Evolutionary conservation across 805 yeast genomes (phyloP).

Genomic region (Teunomyces atbi): DNA sequence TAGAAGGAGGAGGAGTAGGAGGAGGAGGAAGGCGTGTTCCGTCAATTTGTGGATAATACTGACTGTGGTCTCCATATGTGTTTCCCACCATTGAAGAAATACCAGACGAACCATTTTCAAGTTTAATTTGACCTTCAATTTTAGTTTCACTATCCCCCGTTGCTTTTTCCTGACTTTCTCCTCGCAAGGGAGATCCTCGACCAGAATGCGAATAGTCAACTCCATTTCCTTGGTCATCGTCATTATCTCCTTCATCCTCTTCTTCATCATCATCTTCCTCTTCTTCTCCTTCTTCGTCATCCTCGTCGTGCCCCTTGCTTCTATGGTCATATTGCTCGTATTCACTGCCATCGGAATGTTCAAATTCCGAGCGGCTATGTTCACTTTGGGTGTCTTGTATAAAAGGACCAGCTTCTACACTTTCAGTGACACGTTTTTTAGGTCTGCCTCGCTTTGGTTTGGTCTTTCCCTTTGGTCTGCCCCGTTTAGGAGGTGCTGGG

Average conservation of each 20-base stretch:
- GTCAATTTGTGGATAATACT: not conserved
- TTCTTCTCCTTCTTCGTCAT: constrained; percentile 1
- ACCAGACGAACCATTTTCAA: not conserved
- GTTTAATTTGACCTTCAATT: too few relatives aligned
- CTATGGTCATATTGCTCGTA: constrained; percentile 10
- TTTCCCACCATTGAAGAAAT: not conserved
- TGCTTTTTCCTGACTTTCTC: not conserved
- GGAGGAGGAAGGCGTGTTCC: not conserved
- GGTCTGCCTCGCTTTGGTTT: constrained; percentile 3
- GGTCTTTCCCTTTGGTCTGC: constrained; percentile 2
- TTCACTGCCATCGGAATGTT: constrained; percentile 5
- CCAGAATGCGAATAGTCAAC: not conserved
- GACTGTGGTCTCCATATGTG: not conserved
- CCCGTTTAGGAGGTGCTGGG: not conserved
- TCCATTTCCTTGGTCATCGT: not conserved
- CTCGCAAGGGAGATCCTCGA: not conserved
- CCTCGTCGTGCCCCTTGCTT: constrained; percentile 8
- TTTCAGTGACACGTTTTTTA: constrained; percentile 6
- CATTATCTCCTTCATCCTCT: too few relatives aligned
- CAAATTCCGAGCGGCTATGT: constrained; percentile 4
- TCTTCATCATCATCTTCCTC: constrained; percentile 7
- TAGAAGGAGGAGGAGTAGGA: not conserved
- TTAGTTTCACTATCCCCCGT: not conserved
- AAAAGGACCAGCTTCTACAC: constrained; percentile 6
- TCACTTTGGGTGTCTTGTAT: constrained; percentile 7